Percentiles rank a stretch among this genome's conserved stretches.
Evolutionary conservation across 2,329 filamentous ascomycete genomes (phyloP).

Genomic region (Bipolaris gigantea): DNA sequence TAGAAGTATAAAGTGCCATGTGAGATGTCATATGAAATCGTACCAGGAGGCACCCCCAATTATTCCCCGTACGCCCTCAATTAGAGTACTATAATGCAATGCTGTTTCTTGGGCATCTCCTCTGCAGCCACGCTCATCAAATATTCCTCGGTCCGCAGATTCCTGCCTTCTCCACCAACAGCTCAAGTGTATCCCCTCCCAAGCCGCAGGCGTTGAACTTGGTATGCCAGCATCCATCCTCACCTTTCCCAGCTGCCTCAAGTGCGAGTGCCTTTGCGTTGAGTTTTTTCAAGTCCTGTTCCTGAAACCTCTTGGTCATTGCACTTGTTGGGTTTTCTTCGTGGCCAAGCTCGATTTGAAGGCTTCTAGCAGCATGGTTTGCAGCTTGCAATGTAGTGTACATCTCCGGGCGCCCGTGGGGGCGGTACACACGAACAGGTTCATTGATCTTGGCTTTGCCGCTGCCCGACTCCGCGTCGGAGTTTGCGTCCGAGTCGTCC

Average conservation of each 20-base stretch:
- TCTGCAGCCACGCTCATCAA: conserved; percentile 8
- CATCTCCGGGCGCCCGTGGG: conserved; percentile 18
- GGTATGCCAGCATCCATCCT: conserved; percentile 26
- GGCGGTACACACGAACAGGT: conserved; percentile 11
- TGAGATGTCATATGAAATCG: too few species aligned
- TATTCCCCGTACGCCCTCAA: not conserved
- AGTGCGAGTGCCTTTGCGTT: conserved; percentile 17
- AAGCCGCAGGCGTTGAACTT: conserved; percentile 25
- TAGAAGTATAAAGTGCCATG: too few species aligned
- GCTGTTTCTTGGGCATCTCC: not conserved
- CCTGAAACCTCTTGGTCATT: conserved; percentile 20
- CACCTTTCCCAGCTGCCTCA: not conserved
- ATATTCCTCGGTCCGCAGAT: conserved; percentile 36
- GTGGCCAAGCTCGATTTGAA: conserved; percentile 33
- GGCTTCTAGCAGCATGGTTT: conserved; percentile 28
- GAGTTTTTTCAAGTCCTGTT: conserved; percentile 15
- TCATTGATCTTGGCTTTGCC: not conserved
- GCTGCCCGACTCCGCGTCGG: not conserved
- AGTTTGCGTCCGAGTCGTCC: not conserved
- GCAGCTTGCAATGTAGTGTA: conserved; percentile 29
- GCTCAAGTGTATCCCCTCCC: conserved; percentile 24
- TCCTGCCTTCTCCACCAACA: conserved; percentile 24
- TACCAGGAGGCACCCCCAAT: not conserved
- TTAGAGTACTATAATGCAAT: not conserved
- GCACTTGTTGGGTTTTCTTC: conserved; percentile 10